Evolutionary conservation across 2,329 filamentous ascomycete species (phyloP), one percentile per base, ranked within the genome.

Genomic region (Leptoxyphium fumago): DNA sequence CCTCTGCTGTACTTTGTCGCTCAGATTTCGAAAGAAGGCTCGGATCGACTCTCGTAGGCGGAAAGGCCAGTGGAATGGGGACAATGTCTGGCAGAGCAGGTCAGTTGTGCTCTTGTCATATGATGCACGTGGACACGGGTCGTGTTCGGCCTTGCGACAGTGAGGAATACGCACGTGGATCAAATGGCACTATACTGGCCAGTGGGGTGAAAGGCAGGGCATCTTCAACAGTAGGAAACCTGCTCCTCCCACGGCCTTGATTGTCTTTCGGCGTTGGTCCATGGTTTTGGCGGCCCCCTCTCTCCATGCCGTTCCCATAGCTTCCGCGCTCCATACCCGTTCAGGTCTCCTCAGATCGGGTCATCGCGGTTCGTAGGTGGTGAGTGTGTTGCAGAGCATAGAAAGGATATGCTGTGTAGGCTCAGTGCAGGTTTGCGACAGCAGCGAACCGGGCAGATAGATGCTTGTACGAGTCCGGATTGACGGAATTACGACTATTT

Each of bases 161-260:
- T 32, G 42, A 29, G 43, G 14, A 26, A 39, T 46, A 62, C 66
- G 52, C 64, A 87, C 84, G 78, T 52, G 82, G 75, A 60, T 82
- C 77, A 61, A 89, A 85, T 2, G 84, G 84, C 43, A 84, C 73
- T 41, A 88, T 81, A 2, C 83, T 86, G 41, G 80, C 84, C 59
- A 89, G 80, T 18, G 85, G 84, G 42, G 84, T 84, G 63, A 80
- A 88, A n/a, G 83, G 82, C 39, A 91, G 69, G 28, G 84, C 84
- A 57, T 91, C 82, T 45, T 81, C 74, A 10, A 91, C 73, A 2
- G 68, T 71, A 10, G 69, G 66, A 36, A 69, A 61, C 15, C 15
- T 36, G 4, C 3, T 5, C 32, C 32, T 36, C 32, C 32, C 13
- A 13, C 15, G 32, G 5, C 32, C 32, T 36, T 13, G 15, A 36